Conservation (phyloP, 306 rosid species). For the Cotoneaster glaucophyllus region DNA sequence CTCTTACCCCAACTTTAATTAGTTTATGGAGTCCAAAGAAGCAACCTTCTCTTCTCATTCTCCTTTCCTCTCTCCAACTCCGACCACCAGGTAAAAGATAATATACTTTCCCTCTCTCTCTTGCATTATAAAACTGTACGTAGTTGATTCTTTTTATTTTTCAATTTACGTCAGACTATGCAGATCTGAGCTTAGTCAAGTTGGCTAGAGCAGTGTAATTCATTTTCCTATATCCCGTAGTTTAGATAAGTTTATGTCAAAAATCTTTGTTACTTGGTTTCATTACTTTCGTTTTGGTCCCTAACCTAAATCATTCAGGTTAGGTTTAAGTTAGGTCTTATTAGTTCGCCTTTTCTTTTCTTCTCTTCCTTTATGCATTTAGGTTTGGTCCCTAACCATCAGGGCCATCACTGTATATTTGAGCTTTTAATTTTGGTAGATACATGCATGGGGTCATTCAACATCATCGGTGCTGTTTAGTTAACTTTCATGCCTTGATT, state of each 20-base stretch:
- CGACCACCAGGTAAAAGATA: neutral
- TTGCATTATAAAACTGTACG: no score
- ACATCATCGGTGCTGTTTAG: neutral
- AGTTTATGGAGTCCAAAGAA: neutral
- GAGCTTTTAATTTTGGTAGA: neutral
- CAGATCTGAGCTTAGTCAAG: no score
- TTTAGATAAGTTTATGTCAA: no score
- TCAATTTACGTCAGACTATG: no score
- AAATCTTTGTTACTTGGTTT: neutral
- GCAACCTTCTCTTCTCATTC: neutral
- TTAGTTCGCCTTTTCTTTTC: neutral
- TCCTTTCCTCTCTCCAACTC: neutral
- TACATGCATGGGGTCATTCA: neutral
- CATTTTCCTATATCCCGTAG: rapidly evolving
- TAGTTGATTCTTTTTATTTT: no score
- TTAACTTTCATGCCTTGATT: no score
- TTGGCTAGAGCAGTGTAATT: rapidly evolving
- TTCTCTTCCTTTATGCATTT: neutral
- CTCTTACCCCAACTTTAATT: neutral
- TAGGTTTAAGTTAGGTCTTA: no score
- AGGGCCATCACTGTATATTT: neutral
- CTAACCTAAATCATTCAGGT: neutral
- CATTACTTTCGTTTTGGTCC: neutral
- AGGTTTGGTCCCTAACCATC: neutral
- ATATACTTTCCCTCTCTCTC: neutral